Evolutionary conservation across 108 stramenopile genomes (phyloP).

Genomic region (Stephanodiscus triporus): DNA sequence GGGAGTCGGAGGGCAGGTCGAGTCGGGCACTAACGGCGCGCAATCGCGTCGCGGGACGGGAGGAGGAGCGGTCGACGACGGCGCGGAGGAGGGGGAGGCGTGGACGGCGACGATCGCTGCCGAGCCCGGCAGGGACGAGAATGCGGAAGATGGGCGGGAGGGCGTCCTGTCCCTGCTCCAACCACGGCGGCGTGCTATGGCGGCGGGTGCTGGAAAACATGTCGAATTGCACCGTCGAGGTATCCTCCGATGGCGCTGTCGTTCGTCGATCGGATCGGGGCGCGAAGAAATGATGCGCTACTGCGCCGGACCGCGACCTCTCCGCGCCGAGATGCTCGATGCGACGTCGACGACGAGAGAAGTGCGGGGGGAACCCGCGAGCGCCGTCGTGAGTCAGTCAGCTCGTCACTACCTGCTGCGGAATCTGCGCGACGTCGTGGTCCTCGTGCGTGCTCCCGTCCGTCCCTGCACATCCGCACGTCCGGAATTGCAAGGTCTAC

Average conservation of each 20-base stretch:
- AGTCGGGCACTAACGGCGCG: too few relatives aligned
- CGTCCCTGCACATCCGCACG: constrained; percentile 44
- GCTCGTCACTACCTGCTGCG: constrained; percentile 48
- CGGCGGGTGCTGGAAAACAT: constrained; percentile 39
- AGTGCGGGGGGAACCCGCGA: too few relatives aligned
- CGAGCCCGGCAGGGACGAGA: too few relatives aligned
- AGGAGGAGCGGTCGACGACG: neutral
- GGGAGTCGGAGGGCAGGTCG: constrained; percentile 11
- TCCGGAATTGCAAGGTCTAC: constrained; percentile 39
- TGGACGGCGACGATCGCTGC: too few relatives aligned
- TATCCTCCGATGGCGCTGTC: constrained; percentile 30
- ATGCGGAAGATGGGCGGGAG: constrained; percentile 2
- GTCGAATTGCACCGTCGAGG: constrained; percentile 37
- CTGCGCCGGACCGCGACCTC: constrained; percentile 10
- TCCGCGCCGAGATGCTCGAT: too few relatives aligned
- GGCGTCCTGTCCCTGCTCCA: constrained; percentile 5
- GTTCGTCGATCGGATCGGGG: neutral
- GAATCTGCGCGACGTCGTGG: constrained; percentile 33
- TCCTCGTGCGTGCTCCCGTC: constrained; percentile 42
- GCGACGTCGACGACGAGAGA: too few relatives aligned
- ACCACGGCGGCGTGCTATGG: too few relatives aligned
- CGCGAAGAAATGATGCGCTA: constrained; percentile 10
- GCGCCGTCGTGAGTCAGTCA: too few relatives aligned
- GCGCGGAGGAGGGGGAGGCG: too few relatives aligned
- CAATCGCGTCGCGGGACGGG: too few relatives aligned